A percentile compares a stretch with the other conserved stretches of the same genome.
Evolutionary conservation across 441 rosid genomes (phyloP).

Genomic region (Pelargonium myrrhifolium): DNA sequence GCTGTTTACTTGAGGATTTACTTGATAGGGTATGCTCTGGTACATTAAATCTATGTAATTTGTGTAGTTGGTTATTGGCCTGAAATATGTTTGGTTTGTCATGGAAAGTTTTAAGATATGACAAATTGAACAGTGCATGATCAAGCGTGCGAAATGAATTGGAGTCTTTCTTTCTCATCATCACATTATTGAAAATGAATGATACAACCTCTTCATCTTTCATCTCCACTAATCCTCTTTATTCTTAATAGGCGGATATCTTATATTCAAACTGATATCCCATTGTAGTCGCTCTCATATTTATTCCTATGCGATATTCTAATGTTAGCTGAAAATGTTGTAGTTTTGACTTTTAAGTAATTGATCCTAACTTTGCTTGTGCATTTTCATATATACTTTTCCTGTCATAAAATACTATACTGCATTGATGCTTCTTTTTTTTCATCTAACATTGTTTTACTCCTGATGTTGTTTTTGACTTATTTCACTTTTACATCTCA

Average conservation of each 20-base stretch:
- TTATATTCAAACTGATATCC: not conserved
- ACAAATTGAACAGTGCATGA: not conserved
- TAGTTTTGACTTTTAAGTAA: not conserved
- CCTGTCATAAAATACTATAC: no score
- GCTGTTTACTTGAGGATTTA: slow-evolving; percentile 86
- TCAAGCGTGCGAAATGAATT: not conserved
- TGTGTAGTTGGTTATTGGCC: not conserved
- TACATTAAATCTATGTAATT: not conserved
- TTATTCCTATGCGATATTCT: not conserved
- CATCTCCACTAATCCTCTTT: no score
- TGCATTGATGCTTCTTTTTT: not conserved
- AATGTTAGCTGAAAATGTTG: not conserved
- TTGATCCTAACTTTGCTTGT: not conserved
- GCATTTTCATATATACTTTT: not conserved
- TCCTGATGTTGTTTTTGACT: not conserved
- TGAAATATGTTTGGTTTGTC: not conserved
- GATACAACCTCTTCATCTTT: no score
- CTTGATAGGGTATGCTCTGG: slow-evolving; percentile 58
- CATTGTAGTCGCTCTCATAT: not conserved
- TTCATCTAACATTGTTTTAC: not conserved
- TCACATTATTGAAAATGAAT: no score
- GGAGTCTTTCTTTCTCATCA: not conserved
- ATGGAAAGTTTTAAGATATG: not conserved
- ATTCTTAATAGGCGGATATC: not conserved
- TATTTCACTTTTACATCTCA: slow-evolving; percentile 26